Evolutionary conservation across 768 basidiomycete species (phyloP), one percentile per base, ranked within the genome.

Genomic region (Gloeopeniophorella convolvens): DNA sequence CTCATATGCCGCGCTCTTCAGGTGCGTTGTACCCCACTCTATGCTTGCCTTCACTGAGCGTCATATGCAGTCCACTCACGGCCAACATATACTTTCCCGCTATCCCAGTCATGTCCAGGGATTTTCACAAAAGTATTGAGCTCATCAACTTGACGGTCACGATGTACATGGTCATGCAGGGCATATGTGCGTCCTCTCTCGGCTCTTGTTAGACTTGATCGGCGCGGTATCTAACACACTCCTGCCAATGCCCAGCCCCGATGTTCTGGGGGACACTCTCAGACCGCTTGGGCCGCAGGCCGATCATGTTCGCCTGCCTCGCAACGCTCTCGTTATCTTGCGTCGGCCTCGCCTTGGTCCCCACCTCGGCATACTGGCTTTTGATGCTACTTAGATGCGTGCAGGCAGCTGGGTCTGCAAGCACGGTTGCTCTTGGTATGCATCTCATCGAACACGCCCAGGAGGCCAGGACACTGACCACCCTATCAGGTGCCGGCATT

Each of bases 131-230:
- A 48, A 78, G 82, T 0, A 74, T 73, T 8, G 85, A 88, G 58
- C 70, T 81, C 9, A 89, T 91, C 33, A 90, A 89, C 62, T 63
- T 92, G 34, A 87, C 88, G 7, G 83, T 90, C 9, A 88, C 85
- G 0, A 75, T 85, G 59, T 87, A 88, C 62, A 80, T 90, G 69
- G 66, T 84, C 18, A 68, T 84, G 41, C 83, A 84, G 64, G 83
- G 78, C 8, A 59, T 82, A 35, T 73, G 82, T 83, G 52, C 28
- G 75, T 62, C 11, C 6, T 9, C 18, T 15, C 9, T 23, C n/a
- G 12, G 11, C 37, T 32, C 11, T n/a, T 20, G 21, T 18, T 15
- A 20, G 16, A 12, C 18, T 20, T 24, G 32, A 16, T 31, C 26
- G 7, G 6, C 20, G 6, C 27, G 20, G 21, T 28, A 20, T 36